Evolutionary conservation across 495 filamentous ascomycete genomes (phyloP).

Genomic region (Neurospora africana): DNA sequence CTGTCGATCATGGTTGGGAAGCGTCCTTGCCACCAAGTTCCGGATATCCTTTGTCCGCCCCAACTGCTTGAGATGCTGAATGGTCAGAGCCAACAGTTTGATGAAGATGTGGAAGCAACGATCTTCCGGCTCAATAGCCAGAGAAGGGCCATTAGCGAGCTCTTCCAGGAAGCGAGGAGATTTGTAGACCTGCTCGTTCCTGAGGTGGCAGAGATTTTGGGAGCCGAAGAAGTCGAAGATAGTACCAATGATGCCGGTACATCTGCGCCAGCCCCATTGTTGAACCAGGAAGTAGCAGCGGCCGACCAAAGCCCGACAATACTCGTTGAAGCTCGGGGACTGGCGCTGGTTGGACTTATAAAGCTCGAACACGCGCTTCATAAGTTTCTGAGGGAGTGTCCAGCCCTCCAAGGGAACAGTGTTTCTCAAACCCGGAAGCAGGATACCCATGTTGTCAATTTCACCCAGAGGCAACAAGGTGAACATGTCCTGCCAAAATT

Average conservation of each 20-base stretch:
- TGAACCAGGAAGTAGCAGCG: constrained; percentile 72
- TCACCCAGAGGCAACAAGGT: constrained; percentile 65
- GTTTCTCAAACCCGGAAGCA: constrained; percentile 47
- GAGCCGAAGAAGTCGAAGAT: constrained; percentile 89
- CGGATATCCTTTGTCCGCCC: constrained; percentile 62
- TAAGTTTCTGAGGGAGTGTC: constrained; percentile 52
- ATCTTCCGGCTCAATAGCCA: constrained; percentile 57
- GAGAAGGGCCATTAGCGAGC: constrained; percentile 49
- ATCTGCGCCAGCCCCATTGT: constrained; percentile 78
- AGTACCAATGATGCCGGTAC: constrained; percentile 62
- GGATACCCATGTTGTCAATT: constrained; percentile 57
- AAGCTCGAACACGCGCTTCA: constrained; percentile 54
- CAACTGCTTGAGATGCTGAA: constrained; percentile 47
- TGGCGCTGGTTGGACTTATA: constrained; percentile 49
- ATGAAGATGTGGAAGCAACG: constrained; percentile 89
- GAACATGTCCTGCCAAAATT: constrained; percentile 63
- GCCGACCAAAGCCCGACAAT: constrained; percentile 61
- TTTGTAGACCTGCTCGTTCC: constrained; percentile 62
- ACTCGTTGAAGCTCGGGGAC: constrained; percentile 63
- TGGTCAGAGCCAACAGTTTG: constrained; percentile 65
- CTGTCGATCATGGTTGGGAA: constrained; percentile 80
- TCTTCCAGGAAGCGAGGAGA: constrained; percentile 73
- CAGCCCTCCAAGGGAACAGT: constrained; percentile 55
- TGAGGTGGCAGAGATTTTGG: constrained; percentile 60
- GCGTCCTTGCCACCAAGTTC: constrained; percentile 64